A percentile compares a stretch with the other conserved stretches of the same genome.
phyloP scores from a whole-genome alignment of 495 filamentous ascomycete species.

The Trichoderma asperelloides region DNA sequence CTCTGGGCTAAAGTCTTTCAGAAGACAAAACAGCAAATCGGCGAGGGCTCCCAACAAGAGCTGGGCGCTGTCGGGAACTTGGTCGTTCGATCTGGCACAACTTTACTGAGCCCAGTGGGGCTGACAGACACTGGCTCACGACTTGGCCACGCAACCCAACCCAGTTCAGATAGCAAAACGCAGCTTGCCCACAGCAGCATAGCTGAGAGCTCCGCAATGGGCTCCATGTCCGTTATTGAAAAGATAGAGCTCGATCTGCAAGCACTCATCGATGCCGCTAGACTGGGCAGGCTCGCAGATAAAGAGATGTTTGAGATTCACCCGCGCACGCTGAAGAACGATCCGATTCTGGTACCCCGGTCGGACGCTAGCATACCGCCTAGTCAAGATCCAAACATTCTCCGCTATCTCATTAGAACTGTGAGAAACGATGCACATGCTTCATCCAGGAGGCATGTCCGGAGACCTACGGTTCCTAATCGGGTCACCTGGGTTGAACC shows the following conservation, averaged over 20 bases:
- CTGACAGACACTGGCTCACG: background rate
- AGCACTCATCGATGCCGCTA: background rate
- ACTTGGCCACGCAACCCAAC: background rate
- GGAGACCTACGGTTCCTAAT: background rate
- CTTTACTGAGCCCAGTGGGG: background rate
- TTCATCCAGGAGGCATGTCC: background rate
- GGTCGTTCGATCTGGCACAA: background rate
- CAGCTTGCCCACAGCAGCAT: background rate
- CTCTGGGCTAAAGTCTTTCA: background rate
- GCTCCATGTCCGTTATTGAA: background rate
- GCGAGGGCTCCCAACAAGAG: background rate
- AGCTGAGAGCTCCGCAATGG: constrained; percentile 1
- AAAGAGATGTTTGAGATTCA: constrained; percentile 3
- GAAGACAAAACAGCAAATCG: background rate
- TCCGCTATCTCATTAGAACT: background rate
- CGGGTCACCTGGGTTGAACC: background rate
- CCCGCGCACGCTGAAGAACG: background rate
- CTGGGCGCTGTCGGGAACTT: background rate
- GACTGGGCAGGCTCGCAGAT: background rate
- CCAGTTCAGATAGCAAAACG: background rate
- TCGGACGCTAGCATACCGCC: background rate
- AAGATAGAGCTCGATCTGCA: background rate
- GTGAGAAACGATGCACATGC: background rate
- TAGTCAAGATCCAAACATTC: background rate
- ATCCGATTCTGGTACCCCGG: background rate